These are phyloP conservation scores for Persicaria maculosa DNA, from an alignment of 148 eudicot species.

Conservation along the genomic window DNA sequence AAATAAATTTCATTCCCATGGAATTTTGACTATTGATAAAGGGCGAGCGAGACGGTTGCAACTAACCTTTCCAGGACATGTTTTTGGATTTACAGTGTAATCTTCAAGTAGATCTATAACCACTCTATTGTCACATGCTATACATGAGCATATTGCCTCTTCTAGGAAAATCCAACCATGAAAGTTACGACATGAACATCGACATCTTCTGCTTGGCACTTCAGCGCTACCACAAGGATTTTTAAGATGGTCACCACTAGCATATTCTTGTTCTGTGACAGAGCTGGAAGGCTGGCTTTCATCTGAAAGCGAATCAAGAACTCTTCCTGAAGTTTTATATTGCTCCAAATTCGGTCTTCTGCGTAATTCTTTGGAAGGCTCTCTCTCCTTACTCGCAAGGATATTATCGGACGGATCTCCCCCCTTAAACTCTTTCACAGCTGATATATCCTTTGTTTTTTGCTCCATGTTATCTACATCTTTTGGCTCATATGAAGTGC, in stretches of 20 bases:
- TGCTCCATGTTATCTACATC: constrained; percentile 1
- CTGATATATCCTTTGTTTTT: constrained; percentile 11
- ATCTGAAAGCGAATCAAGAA: constrained; percentile 22
- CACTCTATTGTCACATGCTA: constrained; percentile 38
- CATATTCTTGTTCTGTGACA: constrained; percentile 14
- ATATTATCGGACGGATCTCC: not conserved
- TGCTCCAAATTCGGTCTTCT: constrained; percentile 20
- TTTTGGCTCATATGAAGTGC: constrained; percentile 1
- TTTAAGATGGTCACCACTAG: constrained; percentile 13
- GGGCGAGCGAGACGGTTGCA: constrained; percentile 8
- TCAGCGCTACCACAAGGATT: constrained; percentile 18
- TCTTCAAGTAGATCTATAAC: constrained; percentile 30
- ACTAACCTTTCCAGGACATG: constrained; percentile 34
- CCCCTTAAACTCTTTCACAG: not conserved
- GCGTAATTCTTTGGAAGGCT: constrained; percentile 19
- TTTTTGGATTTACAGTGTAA: constrained; percentile 24
- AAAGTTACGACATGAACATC: constrained; percentile 23
- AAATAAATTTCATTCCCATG: not conserved
- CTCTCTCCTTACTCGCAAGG: constrained; percentile 6
- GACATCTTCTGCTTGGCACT: constrained; percentile 16
- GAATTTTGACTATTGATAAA: not conserved
- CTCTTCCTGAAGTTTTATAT: constrained; percentile 22
- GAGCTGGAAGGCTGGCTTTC: constrained; percentile 6
- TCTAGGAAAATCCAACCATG: constrained; percentile 59
- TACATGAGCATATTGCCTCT: constrained; percentile 40